Evolutionary conservation across 108 stramenopile genomes (phyloP).

Genomic region (Cyclostephanos invisitatus): DNA sequence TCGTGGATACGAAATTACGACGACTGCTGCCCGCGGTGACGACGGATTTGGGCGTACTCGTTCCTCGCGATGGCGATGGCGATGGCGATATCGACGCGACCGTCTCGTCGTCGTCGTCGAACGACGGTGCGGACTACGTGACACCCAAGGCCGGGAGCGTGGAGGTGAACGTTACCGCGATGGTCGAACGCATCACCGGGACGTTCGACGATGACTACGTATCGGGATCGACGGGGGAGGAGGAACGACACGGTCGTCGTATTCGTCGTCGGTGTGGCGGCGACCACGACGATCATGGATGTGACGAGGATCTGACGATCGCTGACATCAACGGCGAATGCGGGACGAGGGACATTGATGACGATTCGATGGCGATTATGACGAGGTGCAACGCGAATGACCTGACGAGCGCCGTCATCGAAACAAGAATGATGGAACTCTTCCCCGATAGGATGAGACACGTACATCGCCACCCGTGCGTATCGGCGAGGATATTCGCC

Average conservation of each 20-base stretch:
- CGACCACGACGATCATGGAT: background rate
- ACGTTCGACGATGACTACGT: background rate
- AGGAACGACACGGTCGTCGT: no score
- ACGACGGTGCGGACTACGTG: background rate
- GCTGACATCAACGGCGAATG: background rate
- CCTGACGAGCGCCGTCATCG: slow-evolving; percentile 21
- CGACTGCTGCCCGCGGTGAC: background rate
- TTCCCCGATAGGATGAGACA: slow-evolving; percentile 30
- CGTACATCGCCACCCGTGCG: slow-evolving; percentile 39
- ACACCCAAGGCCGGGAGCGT: slow-evolving; percentile 9
- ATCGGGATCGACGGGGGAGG: background rate
- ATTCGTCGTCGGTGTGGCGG: background rate
- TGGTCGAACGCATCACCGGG: slow-evolving; percentile 2
- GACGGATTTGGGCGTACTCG: background rate
- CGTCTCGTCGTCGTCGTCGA: no score
- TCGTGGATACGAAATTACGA: background rate
- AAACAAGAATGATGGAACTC: slow-evolving; percentile 17
- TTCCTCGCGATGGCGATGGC: background rate
- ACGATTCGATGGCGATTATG: background rate
- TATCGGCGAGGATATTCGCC: slow-evolving; percentile 50
- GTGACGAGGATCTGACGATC: slow-evolving; percentile 3
- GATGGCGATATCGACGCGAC: background rate
- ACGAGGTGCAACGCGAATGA: slow-evolving; percentile 10
- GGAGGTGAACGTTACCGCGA: background rate
- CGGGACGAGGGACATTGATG: background rate